These are phyloP conservation scores for Cenococcum geophilum DNA, from an alignment of 495 filamentous ascomycete genomes.

Conservation along the genomic window DNA sequence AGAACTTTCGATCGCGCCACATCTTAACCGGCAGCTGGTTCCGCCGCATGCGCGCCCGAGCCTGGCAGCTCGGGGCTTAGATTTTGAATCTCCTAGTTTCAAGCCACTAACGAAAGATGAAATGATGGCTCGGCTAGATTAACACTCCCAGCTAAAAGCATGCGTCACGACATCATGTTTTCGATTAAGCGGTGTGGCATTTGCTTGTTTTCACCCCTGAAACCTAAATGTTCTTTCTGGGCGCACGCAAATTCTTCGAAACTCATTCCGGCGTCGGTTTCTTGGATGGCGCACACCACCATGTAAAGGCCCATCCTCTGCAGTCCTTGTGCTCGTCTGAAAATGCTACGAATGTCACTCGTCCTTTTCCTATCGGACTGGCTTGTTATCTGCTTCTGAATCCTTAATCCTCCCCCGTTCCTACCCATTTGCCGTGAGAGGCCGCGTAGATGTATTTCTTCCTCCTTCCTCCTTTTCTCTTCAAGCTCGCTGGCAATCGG, in stretches of 20 bases:
- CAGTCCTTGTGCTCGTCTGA: constrained; percentile 25
- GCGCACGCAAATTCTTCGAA: constrained; percentile 20
- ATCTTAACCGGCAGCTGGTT: constrained; percentile 80
- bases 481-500: constrained; percentile 15
- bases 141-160: constrained; percentile 34
- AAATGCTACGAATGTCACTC: constrained; percentile 28
- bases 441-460: constrained; percentile 27
- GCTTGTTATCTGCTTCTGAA: constrained; percentile 24
- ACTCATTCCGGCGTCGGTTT: constrained; percentile 30
- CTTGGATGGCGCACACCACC: constrained; percentile 18
- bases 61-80: constrained; percentile 70
- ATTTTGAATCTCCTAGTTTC: constrained; percentile 76
- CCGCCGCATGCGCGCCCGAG: constrained; percentile 71
- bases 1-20: constrained; percentile 93
- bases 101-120: constrained; percentile 83
- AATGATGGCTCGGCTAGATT: constrained; percentile 97
- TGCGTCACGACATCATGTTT: constrained; percentile 25
- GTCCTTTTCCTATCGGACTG: constrained; percentile 16
- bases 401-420: constrained; percentile 12
- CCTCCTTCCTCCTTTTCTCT: constrained; percentile 15
- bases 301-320: constrained; percentile 23
- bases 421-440: constrained; percentile 9
- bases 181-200: constrained; percentile 24
- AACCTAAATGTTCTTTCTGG: constrained; percentile 11
- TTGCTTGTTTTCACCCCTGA: constrained; percentile 13